Conservation (phyloP, 345 rosid species). For the Dipteronia dyeriana region DNA sequence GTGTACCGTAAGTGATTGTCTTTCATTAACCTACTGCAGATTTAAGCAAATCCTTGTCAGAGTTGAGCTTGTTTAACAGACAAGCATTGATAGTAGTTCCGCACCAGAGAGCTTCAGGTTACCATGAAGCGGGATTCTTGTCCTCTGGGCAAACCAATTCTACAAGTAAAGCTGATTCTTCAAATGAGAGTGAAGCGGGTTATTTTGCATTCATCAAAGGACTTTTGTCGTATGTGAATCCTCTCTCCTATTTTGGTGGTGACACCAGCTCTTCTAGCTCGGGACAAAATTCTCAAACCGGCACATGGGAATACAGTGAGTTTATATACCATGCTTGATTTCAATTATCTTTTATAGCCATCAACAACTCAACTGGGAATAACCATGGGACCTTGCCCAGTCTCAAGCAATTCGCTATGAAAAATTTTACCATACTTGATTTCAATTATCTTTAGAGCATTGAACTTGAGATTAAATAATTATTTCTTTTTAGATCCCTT, state of each 20-base stretch:
- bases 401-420: no score
- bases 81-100: constrained; percentile 87
- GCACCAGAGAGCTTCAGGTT: constrained; percentile 38
- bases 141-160: constrained; percentile 31
- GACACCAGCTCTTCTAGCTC: constrained; percentile 44
- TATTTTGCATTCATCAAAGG: constrained; percentile 59
- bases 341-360: not conserved
- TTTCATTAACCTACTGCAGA: constrained; percentile 47
- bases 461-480: not conserved
- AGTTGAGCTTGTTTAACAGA: constrained; percentile 70
- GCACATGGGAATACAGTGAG: constrained; percentile 52
- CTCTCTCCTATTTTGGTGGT: constrained; percentile 72
- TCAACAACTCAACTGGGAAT: not conserved
- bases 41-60: constrained; percentile 63
- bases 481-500: not conserved
- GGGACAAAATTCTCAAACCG: constrained; percentile 43
- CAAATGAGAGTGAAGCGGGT: constrained; percentile 50
- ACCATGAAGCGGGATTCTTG: constrained; percentile 40
- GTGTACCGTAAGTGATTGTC: not conserved
- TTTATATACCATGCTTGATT: constrained; percentile 5
- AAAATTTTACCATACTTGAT: not conserved
- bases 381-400: no score
- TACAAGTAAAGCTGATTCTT: constrained; percentile 31
- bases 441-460: not conserved
- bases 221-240: constrained; percentile 66